Base-by-base conservation (phyloP, 2,329 filamentous ascomycete species). In the Sclerotinia subarctica region DNA sequence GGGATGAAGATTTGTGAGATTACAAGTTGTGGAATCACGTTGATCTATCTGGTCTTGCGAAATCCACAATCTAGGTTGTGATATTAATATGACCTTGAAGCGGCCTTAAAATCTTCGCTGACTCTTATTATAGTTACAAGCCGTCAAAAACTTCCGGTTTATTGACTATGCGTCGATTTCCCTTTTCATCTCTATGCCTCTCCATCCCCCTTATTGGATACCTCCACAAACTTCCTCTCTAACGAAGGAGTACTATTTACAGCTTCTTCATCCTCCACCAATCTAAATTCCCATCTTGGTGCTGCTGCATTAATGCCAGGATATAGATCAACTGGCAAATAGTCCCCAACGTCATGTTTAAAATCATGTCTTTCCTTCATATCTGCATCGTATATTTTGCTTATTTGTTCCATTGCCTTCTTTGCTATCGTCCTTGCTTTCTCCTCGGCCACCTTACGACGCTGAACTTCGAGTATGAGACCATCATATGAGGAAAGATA, bases 311-410 rank as follows among this genome's bases (percentile, higher is more conserved):
- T 86, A 78, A 95, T 85, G 0, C 90, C 91, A 0, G 88, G 89
- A 93, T 93, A 97, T 29, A 97, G 86, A 77, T 97, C 93, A 0
- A 90, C 89, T 0, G 95, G 95, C 15, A 99, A 80, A 76, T 88
- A 96, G 71, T 96, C 92, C 10, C 93, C 94, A 17, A 95, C 89
- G 54, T 96, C 90, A 38, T 89, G 83, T 46, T 91, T 86, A 78
- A 99, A 98, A 0, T 85, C 82, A 71, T 96, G 90, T 49, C 95
- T 84, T 70, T 93, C 88, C 52, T 82, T 83, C 67, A 86, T 82
- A 77, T 99, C 95, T 17, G 87, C 83, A 17, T 91, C 86, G 70
- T 91, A 87, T 13, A 98, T 81, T 76, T 87, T 88, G 69, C 94
- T 88, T 11, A 97, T 84, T 72, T 89, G 90, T 69, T 90, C 87